Conservation (phyloP, 192 early-diverging fungal genomes). For the Backusella circina region DNA sequence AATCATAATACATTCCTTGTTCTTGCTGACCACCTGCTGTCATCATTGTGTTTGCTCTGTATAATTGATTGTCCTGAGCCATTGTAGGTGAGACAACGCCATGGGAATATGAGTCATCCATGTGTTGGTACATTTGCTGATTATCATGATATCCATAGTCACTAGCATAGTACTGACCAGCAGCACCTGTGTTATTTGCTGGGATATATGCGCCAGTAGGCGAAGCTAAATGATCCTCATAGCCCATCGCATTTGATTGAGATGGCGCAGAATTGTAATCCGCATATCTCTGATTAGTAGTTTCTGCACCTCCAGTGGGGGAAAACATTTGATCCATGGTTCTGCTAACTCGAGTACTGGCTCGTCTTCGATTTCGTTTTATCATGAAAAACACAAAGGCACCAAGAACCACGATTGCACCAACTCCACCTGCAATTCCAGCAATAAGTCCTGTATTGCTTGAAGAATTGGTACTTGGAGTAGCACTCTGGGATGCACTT, state of each 20-base stretch:
- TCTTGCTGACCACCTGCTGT: background rate
- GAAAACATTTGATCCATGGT: constrained; percentile 4
- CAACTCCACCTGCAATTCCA: constrained; percentile 11
- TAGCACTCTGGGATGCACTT: background rate
- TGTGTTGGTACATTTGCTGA: background rate
- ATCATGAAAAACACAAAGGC: constrained; percentile 2
- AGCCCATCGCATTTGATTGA: background rate
- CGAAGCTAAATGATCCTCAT: background rate
- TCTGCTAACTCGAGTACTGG: constrained; percentile 10
- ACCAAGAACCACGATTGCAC: constrained; percentile 1
- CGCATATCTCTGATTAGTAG: background rate
- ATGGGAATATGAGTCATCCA: background rate
- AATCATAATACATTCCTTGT: background rate
- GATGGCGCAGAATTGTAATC: background rate
- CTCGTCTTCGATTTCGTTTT: constrained; percentile 1
- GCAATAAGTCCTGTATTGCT: constrained; percentile 3
- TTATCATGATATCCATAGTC: background rate
- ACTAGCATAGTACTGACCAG: constrained; percentile 6
- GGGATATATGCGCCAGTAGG: background rate
- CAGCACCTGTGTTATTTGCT: background rate
- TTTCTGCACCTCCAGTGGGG: background rate
- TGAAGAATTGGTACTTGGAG: background rate
- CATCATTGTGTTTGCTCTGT: background rate
- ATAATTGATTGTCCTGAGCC: background rate
- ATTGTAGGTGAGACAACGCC: background rate